Evolutionary conservation across 768 basidiomycete genomes (phyloP), one percentile per base, ranked within the genome.

Genomic region (Polyporus arcularius): DNA sequence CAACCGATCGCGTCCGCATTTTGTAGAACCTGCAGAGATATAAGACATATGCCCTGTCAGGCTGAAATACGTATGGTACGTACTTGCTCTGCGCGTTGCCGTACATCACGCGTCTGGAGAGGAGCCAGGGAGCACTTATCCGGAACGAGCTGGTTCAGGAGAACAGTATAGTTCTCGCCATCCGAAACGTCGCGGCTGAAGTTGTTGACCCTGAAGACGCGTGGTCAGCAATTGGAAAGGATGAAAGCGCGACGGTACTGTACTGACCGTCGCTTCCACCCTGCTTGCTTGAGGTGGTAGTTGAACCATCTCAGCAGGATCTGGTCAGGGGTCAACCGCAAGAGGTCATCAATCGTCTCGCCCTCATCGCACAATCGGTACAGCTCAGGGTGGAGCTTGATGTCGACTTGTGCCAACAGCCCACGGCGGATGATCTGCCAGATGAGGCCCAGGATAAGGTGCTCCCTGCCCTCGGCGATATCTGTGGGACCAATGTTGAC

Each of bases 261-360:
- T 47, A 69, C 72, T 38, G 65, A 95, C 95, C 87, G 85, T 71
- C 92, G 80, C 56, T 90, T 83, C 90, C 94, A 96, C 1, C 90
- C 90, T 28, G 96, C 97, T 9, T 92, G 91, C 72, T 97, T 98
- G 65, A 99, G 80, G 75, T 99, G 97, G 73, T 90, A 99, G 74
- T 99, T 98, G 79, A 99, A 98, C 97, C 97, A 99, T 46, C 97
- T 80, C n/a, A 99, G 75, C 21, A 99, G 78, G 65, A 99, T 96
- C 76, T 98, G 97, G 73, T 99, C 97, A 4, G 96, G 96, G 3
- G 96, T 97, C 68, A 99, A 75, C 57, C 91, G 82, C 62, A 99
- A 80, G 57, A 99, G 85, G 75, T 98, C 96, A 32, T 99, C 96
- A 64, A 99, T 84, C 0, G 96, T 98, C 82, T 99, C 97, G 28